phyloP scores from a whole-genome alignment of 441 rosid genomes.

The Corymbia citriodora region DNA sequence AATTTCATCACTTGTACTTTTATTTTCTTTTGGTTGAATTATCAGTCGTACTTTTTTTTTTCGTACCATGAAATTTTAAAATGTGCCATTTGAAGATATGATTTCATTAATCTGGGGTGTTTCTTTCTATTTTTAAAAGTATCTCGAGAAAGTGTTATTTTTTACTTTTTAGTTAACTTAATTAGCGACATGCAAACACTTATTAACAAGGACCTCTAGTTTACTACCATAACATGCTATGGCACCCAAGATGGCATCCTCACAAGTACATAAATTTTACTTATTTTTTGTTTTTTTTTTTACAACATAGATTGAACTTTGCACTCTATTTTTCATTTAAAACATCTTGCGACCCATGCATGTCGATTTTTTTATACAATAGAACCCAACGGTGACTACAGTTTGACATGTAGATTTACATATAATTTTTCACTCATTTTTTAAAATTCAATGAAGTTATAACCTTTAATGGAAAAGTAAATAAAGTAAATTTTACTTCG shows the following conservation, averaged over 20 bases:
- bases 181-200: background rate
- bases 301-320: background rate
- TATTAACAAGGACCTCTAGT: background rate
- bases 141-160: background rate
- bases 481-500: no score
- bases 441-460: no score
- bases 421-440: background rate
- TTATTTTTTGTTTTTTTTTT: background rate
- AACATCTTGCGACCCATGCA: accelerated
- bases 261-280: background rate
- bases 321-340: background rate
- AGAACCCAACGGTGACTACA: accelerated
- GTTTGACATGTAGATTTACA: background rate
- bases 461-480: no score
- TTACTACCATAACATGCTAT: background rate
- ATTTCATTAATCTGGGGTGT: background rate
- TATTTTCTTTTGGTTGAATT: background rate
- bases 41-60: background rate
- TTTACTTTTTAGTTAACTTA: background rate
- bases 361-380: background rate
- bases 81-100: background rate
- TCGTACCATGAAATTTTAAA: background rate
- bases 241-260: background rate
- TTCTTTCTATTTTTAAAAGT: background rate
- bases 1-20: background rate